These are phyloP conservation scores for Theobroma grandiflorum DNA, from an alignment of 441 rosid genomes.

Conservation along the genomic window DNA sequence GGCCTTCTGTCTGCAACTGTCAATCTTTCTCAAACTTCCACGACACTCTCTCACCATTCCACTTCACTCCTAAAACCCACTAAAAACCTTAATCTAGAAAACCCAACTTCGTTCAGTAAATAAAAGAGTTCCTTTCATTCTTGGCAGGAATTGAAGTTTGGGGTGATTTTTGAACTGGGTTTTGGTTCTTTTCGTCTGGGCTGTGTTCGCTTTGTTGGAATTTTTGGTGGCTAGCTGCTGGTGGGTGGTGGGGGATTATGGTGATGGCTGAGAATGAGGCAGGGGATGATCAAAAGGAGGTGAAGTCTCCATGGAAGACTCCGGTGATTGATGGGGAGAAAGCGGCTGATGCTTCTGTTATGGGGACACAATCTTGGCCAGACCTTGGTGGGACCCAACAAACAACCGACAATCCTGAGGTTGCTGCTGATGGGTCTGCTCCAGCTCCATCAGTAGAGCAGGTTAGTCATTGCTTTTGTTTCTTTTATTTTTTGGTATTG, in stretches of 20 bases:
- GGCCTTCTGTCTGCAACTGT: constrained; percentile 28
- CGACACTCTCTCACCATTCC: not conserved
- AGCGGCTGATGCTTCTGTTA: constrained; percentile 64
- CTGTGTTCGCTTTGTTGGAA: not conserved
- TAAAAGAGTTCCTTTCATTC: not conserved
- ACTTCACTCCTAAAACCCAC: not conserved
- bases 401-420: constrained; percentile 47
- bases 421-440: constrained; percentile 29
- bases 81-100: not conserved
- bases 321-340: constrained; percentile 43
- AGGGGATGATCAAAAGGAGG: constrained; percentile 66
- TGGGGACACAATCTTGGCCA: constrained; percentile 92
- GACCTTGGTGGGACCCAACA: constrained; percentile 76
- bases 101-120: not conserved
- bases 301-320: constrained; percentile 86
- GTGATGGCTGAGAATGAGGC: constrained; percentile 76
- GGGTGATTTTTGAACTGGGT: not conserved
- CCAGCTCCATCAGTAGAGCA: constrained; percentile 37
- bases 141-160: not conserved
- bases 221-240: not conserved
- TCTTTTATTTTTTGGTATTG: not conserved
- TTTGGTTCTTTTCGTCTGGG: not conserved
- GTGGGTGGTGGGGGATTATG: constrained; percentile 37
- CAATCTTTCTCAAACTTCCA: constrained; percentile 26
- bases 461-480: constrained; percentile 32